Base-by-base conservation (phyloP, 2,329 filamentous ascomycete genomes). In the Hymenoscyphus albidus region DNA sequence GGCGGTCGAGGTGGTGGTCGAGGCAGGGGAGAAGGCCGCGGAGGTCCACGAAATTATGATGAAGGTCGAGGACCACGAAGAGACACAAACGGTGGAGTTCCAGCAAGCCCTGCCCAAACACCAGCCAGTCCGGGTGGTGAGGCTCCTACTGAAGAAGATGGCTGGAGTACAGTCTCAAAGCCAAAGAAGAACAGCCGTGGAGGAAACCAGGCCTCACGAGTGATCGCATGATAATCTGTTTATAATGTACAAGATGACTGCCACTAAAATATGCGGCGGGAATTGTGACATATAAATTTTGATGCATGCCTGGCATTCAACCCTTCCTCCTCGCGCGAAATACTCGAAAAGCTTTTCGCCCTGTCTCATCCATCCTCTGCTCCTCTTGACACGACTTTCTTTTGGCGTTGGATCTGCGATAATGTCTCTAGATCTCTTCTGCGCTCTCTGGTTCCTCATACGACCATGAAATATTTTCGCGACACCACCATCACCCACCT, bases 121-220 rank as follows among this genome's bases (percentile, higher is more conserved):
- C 63, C 74, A 62, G 63, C 77, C 73, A 35, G 31, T 16, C 72
- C 77, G 72, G 66, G 69, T 32, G 69, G 70, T 74, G 67, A 73
- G 59, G 64, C 78, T 42, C 77, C 78, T 60, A 76, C 78, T 48
- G 83, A 85, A 58, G 85, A 85, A 44, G 86, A 88, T 74, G 86
- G 86, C 69, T 89, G 86, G 86, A 87, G 84, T 68, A 88, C 84
- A 32, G 86, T 87, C 62, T 74, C 74, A 12, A 76, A 76, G 65
- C 72, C 72, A 31, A 76, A 73, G 67, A 76, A 76, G 67, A 75
- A 74, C 58, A 73, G 71, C 61, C 75, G 74, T 68, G 74, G 74
- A 66, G 74, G 74, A 58, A 74, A 72, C 61, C 65, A 68, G 58
- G 67, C 67, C 31, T 69, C 73, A 31, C 74, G 74, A 58, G 69